Evolutionary conservation across 1,284 basidiomycete genomes (phyloP), one percentile per base, ranked within the genome.

Genomic region (Megacollybia platyphylla): DNA sequence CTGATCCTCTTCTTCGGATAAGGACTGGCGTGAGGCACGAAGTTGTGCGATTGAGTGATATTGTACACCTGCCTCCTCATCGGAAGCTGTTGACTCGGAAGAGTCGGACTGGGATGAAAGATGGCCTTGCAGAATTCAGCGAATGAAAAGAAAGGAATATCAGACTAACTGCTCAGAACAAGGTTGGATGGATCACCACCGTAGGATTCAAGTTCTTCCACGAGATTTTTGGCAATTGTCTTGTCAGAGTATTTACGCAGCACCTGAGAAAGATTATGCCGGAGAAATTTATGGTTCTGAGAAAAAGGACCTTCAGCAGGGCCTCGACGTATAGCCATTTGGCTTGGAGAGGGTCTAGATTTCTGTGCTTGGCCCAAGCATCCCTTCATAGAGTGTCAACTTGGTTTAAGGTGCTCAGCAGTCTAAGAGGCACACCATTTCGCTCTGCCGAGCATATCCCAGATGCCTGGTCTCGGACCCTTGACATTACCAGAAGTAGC

Each of bases 311-410:
- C 69, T 88, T 88, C 40, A 93, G 60, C 45, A 97, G 63, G 10
- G 87, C 86, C 48, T 90, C 85, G 3, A 94, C 87, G 61, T 97
- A 97, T 32, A 84, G 62, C 73, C 79, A 84, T 63, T 92, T 96
- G 1, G 92, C 91, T 56, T 93, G 87, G 45, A 72, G 73, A 26
- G 74, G 58, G 45, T 81, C 74, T 29, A 92, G 57, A 48, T 92
- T 89, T 51, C 80, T 83, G 56, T 93, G 87, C 55, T 90, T 92
- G 38, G 83, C 79, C 92, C 92, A 97, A 27, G 89, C 89, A 63
- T 94, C 91, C 90, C 89, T 92, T 24, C 20, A 24, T 24, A 5
- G 20, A 24, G 20, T 24, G 20, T 24, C 5, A 24, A 24, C 4
- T 24, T 24, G 20, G 20, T 24, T 24, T 24, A 5, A 24, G 5